These are phyloP conservation scores for Scortechinia acanthostroma DNA, from an alignment of 2,329 filamentous ascomycete genomes.

Conservation along the genomic window DNA sequence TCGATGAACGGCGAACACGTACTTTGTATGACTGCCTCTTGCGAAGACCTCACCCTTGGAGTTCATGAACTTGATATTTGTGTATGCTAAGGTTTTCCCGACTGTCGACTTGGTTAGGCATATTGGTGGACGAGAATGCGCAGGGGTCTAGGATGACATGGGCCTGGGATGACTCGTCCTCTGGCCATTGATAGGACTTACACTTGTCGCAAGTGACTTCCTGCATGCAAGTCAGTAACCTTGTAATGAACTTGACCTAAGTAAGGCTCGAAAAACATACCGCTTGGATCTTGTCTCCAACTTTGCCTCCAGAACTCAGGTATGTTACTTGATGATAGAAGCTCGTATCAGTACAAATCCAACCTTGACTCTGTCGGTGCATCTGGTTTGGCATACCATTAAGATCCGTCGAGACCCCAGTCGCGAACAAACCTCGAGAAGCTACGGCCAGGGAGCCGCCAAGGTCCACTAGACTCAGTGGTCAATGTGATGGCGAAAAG, in stretches of 20 bases:
- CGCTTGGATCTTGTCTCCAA: slow-evolving; percentile 49
- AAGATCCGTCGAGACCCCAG: slow-evolving; percentile 60
- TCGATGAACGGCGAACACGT: slow-evolving; percentile 9
- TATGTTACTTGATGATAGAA: slow-evolving; percentile 42
- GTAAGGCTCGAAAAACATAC: slow-evolving; percentile 17
- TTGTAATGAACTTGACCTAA: neutral
- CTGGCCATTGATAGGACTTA: too few relatives aligned
- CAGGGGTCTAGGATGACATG: too few relatives aligned
- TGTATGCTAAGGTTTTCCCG: slow-evolving; percentile 60
- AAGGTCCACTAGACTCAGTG: slow-evolving; percentile 55
- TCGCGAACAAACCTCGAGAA: slow-evolving; percentile 56
- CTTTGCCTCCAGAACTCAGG: slow-evolving; percentile 52
- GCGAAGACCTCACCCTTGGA: slow-evolving; percentile 50
- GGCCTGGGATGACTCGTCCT: too few relatives aligned
- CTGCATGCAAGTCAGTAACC: slow-evolving; percentile 10
- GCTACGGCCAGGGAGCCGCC: slow-evolving; percentile 61
- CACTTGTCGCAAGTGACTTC: slow-evolving; percentile 62
- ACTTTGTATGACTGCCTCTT: slow-evolving; percentile 63
- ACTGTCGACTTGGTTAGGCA: slow-evolving; percentile 24
- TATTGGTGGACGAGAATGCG: too few relatives aligned
- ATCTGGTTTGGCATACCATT: slow-evolving; percentile 32
- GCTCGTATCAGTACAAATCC: slow-evolving; percentile 2
- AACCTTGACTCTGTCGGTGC: neutral
- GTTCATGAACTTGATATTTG: slow-evolving; percentile 53
- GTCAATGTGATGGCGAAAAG: too few relatives aligned